Evolutionary conservation across 202 grass and related monocot species (phyloP), one percentile per base, ranked within the genome.

Genomic region (Elaeis oleifera): DNA sequence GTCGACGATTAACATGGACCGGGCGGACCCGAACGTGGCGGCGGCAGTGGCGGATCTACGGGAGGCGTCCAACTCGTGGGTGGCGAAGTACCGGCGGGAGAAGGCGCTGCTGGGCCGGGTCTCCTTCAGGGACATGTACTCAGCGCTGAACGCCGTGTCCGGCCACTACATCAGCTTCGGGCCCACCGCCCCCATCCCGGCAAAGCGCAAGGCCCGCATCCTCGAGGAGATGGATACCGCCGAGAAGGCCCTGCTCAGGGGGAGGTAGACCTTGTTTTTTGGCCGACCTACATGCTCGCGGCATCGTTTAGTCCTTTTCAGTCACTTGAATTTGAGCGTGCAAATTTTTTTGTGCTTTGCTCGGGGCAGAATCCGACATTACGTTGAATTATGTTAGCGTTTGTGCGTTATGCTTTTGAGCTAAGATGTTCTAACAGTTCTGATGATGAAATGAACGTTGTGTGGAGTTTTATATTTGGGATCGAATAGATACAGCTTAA

Each of bases 141-240:
- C 95, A 25, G 95, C 95, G 52, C 78, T 99, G 67, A 99, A 99
- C 71, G 95, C 95, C 64, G 83, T 94, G 13, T 99, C 95, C 2
- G 95, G 88, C 16, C 95, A 99, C 76, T 99, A 99, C 81, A 84
- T 99, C 83, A 94, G 95, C 79, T 99, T 99, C 69, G 95, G 95
- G 72, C 89, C 95, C 75, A 94, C 89, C 1, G 95, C 89, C 36
- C 80, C 95, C 69, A 99, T 99, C 74, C 95, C 89, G 9, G 71
- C 36, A 9, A 44, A 44, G 36, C 36, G 36, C 36, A 44, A 44
- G 36, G 36, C 36, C 36, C 36, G 95, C 72, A 94, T 99, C 78
- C 77, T 99, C 65, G 95, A 99, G 80, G 95, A 99, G 83, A 81
- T 94, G 36, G 36, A 90, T 67, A 80, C 89, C 50, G 95, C 83